A percentile compares a stretch with the other conserved stretches of the same genome.
Evolutionary conservation across 2,329 filamentous ascomycete species (phyloP).

Genomic region (Penicillium aurantiogriseum): DNA sequence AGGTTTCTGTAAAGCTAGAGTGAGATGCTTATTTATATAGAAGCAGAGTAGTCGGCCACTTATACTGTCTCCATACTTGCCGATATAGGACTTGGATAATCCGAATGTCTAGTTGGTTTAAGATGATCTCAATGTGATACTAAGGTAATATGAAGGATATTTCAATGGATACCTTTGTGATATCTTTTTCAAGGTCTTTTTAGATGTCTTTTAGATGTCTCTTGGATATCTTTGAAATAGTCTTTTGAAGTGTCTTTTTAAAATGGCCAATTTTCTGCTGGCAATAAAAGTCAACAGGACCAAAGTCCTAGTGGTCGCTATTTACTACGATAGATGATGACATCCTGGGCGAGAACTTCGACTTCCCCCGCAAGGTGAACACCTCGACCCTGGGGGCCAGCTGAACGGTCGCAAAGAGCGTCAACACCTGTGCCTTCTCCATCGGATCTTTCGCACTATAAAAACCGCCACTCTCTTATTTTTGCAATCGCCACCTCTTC

Average conservation of each 20-base stretch:
- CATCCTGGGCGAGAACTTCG: conserved; percentile 7
- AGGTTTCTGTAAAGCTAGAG: no score
- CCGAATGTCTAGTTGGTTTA: neutral
- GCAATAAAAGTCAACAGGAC: neutral
- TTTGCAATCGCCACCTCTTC: neutral
- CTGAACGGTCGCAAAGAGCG: neutral
- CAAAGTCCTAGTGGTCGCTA: neutral
- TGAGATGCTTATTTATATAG: neutral
- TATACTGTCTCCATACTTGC: neutral
- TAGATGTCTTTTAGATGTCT: no score
- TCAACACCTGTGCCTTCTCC: neutral
- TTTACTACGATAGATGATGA: neutral
- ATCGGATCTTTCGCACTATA: neutral
- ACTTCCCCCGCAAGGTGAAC: conserved; percentile 5
- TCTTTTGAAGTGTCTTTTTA: neutral
- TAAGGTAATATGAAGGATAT: neutral
- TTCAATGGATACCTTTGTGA: neutral
- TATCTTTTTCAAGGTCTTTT: neutral
- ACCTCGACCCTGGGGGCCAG: neutral
- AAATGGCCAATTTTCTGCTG: neutral
- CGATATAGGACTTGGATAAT: neutral
- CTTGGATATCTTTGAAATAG: no score
- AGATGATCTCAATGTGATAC: neutral
- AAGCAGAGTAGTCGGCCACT: neutral
- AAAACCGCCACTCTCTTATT: neutral